Conservation (phyloP, 106 monocot species). For the Dendrobium nobile region DNA sequence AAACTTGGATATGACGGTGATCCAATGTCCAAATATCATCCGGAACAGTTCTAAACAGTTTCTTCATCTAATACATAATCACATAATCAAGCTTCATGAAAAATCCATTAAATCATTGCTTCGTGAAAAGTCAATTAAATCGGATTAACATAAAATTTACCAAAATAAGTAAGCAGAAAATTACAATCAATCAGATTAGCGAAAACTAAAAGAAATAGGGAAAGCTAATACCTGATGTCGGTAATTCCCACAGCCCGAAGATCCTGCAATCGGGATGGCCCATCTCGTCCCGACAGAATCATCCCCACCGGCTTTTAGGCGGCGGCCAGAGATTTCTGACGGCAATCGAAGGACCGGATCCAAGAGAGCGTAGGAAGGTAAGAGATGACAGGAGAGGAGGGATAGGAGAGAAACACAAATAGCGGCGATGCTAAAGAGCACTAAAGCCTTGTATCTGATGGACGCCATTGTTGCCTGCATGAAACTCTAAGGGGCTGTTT, state of each 20-base stretch:
- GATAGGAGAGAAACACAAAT: background rate
- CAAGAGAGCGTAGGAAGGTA: too few species aligned
- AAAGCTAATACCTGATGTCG: slow-evolving; percentile 34
- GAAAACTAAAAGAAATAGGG: slow-evolving; percentile 20
- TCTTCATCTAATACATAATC: background rate
- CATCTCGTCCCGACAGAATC: slow-evolving; percentile 51
- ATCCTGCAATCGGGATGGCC: slow-evolving; percentile 72
- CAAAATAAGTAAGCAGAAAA: background rate
- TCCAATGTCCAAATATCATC: background rate
- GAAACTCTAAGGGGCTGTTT: too few species aligned
- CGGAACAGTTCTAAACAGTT: background rate
- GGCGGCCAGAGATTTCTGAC: slow-evolving; percentile 13
- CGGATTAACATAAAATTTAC: background rate
- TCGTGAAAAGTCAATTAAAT: background rate
- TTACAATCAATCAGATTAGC: background rate
- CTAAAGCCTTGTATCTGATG: too few species aligned
- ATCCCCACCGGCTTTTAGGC: slow-evolving; percentile 9
- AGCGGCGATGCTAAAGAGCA: background rate
- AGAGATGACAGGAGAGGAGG: background rate
- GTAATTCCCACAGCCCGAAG: slow-evolving; percentile 37
- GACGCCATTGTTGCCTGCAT: too few species aligned
- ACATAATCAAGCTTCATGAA: background rate
- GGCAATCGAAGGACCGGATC: slow-evolving; percentile 32
- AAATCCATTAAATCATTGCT: too few species aligned
- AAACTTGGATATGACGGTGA: background rate